Conservation (phyloP, 2,329 filamentous ascomycete species). For the Sclerotinia subarctica region DNA sequence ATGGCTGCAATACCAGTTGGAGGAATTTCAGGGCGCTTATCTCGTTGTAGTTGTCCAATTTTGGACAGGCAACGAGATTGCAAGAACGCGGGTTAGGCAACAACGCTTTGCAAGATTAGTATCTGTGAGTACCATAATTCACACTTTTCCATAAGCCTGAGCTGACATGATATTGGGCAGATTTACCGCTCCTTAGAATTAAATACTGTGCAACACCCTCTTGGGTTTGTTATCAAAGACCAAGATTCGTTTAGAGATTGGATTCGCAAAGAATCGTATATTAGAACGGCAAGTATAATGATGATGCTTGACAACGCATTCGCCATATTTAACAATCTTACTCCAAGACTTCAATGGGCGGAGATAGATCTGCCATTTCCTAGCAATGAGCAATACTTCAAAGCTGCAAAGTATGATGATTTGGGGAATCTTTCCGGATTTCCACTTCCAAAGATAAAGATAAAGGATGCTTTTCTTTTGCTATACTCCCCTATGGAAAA, state of each 20-base stretch:
- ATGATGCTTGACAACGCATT: conserved; percentile 37
- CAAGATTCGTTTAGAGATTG: conserved; percentile 33
- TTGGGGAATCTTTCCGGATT: conserved; percentile 25
- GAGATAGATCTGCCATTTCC: conserved; percentile 37
- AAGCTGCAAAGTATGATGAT: conserved; percentile 31
- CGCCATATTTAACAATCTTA: conserved; percentile 38
- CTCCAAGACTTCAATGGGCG: conserved; percentile 36
- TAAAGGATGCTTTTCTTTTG: conserved; percentile 34
- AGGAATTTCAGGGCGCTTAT: conserved; percentile 38
- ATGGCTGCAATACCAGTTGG: conserved; percentile 37
- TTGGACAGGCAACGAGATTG: conserved; percentile 35
- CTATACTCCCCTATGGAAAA: conserved; percentile 29
- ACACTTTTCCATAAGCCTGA: neutral
- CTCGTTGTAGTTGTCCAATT: conserved; percentile 37
- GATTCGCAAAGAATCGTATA: conserved; percentile 35
- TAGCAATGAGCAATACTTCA: conserved; percentile 34
- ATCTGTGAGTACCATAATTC: conserved; percentile 28
- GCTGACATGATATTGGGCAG: conserved; percentile 24
- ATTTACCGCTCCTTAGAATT: conserved; percentile 35
- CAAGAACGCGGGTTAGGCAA: conserved; percentile 35
- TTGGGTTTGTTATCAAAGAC: conserved; percentile 30
- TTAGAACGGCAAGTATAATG: conserved; percentile 33
- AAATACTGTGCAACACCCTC: conserved; percentile 32
- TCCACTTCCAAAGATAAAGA: conserved; percentile 32
- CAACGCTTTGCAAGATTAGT: conserved; percentile 34